Conservation (phyloP, 768 basidiomycete species). For the Tephrocybe rancida region DNA sequence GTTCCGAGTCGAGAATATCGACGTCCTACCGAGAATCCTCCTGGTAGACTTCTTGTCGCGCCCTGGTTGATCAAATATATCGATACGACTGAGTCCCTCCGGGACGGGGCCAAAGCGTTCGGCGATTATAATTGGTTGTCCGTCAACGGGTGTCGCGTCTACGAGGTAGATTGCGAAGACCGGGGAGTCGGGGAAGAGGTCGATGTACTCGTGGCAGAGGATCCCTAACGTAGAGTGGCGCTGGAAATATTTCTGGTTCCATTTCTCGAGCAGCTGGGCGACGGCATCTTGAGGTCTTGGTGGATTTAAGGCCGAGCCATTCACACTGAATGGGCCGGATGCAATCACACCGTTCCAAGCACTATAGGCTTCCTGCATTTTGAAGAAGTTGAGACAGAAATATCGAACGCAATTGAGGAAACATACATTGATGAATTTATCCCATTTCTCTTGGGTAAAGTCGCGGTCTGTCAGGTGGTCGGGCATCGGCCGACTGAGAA, state of each 20-base stretch:
- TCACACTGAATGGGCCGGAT: not conserved
- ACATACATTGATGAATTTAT: constrained; percentile 21
- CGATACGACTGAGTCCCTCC: constrained; percentile 19
- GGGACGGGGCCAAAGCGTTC: constrained; percentile 25
- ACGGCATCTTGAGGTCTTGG: constrained; percentile 25
- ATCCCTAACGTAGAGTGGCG: constrained; percentile 13
- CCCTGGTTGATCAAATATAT: constrained; percentile 21
- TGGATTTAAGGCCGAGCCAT: not conserved
- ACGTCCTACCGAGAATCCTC: constrained; percentile 13
- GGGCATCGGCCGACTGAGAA: constrained; percentile 14
- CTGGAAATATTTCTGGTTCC: constrained; percentile 21
- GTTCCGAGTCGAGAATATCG: constrained; percentile 11
- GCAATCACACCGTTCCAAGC: constrained; percentile 18
- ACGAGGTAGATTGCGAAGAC: constrained; percentile 26
- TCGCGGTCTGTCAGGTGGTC: constrained; percentile 8
- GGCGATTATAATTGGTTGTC: constrained; percentile 9
- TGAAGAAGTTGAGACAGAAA: not conserved
- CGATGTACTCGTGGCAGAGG: constrained; percentile 22
- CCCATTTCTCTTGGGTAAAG: constrained; percentile 19
- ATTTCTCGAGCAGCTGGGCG: constrained; percentile 15
- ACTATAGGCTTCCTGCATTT: constrained; percentile 18
- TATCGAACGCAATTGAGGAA: not conserved
- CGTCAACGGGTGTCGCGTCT: constrained; percentile 15
- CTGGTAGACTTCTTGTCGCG: constrained; percentile 1
- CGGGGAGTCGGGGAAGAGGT: constrained; percentile 22